phyloP scores from a whole-genome alignment of 2,329 filamentous ascomycete species.

The Phaeosphaeria sp. region DNA sequence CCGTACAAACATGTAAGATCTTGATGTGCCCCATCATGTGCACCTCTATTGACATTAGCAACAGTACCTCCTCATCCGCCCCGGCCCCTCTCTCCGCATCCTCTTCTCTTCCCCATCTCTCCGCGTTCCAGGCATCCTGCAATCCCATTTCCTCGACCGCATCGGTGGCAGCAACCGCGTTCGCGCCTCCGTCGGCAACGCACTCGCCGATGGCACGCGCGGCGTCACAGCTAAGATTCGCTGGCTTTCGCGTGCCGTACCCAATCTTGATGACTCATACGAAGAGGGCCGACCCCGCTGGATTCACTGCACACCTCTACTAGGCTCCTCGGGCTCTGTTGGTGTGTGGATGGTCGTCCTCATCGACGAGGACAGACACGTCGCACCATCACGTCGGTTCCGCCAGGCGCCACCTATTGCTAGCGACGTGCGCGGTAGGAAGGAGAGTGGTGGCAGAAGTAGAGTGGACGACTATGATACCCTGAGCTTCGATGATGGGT shows the following conservation, averaged over 20 bases:
- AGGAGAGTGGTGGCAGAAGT: conserved; percentile 2
- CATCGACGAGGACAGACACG: conserved; percentile 61
- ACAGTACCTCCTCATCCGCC: conserved; percentile 58
- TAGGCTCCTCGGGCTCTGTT: conserved; percentile 70
- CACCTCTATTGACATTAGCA: background rate
- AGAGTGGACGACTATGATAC: conserved; percentile 17
- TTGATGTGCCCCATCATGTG: background rate
- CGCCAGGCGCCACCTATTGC: conserved; percentile 40
- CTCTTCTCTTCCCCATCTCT: conserved; percentile 59
- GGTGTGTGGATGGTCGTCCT: conserved; percentile 82
- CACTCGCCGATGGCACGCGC: conserved; percentile 67
- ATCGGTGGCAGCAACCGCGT: conserved; percentile 60
- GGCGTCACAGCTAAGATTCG: conserved; percentile 77
- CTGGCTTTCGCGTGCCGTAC: conserved; percentile 60
- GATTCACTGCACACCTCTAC: conserved; percentile 78
- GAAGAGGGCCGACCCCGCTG: conserved; percentile 70
- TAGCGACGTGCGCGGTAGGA: conserved; percentile 28
- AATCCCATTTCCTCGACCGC: conserved; percentile 56
- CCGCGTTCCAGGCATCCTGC: conserved; percentile 57
- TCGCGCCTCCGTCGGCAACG: conserved; percentile 61
- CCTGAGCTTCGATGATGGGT: conserved; percentile 2
- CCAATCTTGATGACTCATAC: conserved; percentile 51
- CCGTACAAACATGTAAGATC: conserved; percentile 64
- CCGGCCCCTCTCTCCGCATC: conserved; percentile 56
- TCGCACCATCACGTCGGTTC: conserved; percentile 30